phyloP scores from a whole-genome alignment of 2,329 filamentous ascomycete genomes.

The Epichloe typhina region DNA sequence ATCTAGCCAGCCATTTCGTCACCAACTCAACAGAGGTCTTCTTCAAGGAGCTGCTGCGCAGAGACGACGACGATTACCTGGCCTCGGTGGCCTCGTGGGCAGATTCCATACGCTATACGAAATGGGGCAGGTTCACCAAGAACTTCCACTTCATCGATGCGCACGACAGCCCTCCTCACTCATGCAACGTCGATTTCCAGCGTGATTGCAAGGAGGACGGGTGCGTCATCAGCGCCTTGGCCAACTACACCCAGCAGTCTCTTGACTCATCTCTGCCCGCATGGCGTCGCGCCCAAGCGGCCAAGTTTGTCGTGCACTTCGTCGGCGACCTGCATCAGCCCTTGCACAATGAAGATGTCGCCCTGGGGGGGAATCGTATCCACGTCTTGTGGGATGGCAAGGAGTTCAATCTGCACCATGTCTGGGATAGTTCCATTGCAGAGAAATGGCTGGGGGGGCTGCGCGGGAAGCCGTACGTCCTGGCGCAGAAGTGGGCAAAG shows the following conservation, averaged over 20 bases:
- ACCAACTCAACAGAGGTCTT: conserved; percentile 39
- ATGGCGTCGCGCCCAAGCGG: conserved; percentile 41
- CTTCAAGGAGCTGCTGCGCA: conserved; percentile 44
- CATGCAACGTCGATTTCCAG: conserved; percentile 42
- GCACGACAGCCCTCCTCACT: conserved; percentile 44
- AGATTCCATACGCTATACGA: conserved; percentile 51
- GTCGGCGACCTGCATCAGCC: conserved; percentile 59
- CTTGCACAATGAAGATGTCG: conserved; percentile 50
- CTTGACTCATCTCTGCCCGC: conserved; percentile 31
- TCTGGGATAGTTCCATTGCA: conserved; percentile 61
- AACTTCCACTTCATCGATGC: conserved; percentile 59
- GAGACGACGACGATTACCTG: conserved; percentile 42
- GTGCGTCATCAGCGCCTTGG: conserved; percentile 48
- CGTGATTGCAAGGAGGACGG: conserved; percentile 49
- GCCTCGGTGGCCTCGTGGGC: conserved; percentile 54
- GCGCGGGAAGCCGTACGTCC: conserved; percentile 32
- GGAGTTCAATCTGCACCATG: conserved; percentile 53
- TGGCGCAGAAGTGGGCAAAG: conserved; percentile 43
- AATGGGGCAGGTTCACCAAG: conserved; percentile 47
- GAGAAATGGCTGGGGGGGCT: conserved; percentile 52
- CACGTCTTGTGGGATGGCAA: conserved; percentile 45
- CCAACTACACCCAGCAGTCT: conserved; percentile 46
- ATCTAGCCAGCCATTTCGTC: conserved; percentile 48
- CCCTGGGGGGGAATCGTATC: conserved; percentile 58
- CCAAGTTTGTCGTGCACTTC: conserved; percentile 57